These are phyloP conservation scores for Boletus rubropictus DNA, from an alignment of 768 basidiomycete species.

Conservation along the genomic window DNA sequence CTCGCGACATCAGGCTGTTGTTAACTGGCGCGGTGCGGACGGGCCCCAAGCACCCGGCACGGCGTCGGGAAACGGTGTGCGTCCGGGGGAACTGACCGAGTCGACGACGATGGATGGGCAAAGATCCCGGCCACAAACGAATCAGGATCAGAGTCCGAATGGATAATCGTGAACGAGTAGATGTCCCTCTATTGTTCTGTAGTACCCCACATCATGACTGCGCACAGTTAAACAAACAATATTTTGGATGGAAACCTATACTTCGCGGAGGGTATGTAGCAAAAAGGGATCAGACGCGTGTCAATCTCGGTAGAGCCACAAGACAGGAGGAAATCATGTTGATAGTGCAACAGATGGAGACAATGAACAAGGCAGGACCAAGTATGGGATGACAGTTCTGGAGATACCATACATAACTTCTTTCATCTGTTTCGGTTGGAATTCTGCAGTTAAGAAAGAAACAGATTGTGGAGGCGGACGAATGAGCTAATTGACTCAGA, in stretches of 20 bases:
- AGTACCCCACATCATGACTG: conserved; percentile 9
- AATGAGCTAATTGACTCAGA: conserved; percentile 18
- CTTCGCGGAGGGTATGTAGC: conserved; percentile 30
- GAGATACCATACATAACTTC: conserved; percentile 31
- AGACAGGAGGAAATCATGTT: conserved; percentile 18
- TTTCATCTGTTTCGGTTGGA: conserved; percentile 30
- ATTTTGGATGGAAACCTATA: conserved; percentile 27
- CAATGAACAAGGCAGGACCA: conserved; percentile 22
- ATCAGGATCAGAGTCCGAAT: conserved; percentile 86
- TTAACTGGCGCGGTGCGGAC: conserved; percentile 49
- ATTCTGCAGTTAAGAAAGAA: conserved; percentile 26
- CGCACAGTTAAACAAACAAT: conserved; percentile 15
- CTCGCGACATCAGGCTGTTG: conserved; percentile 57
- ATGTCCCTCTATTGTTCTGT: conserved; percentile 1
- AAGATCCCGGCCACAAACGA: conserved; percentile 62
- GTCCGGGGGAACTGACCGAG: conserved; percentile 34
- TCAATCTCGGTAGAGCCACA: conserved; percentile 25
- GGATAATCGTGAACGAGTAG: conserved; percentile 64
- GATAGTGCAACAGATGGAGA: conserved; percentile 18
- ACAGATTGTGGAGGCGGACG: conserved; percentile 14
- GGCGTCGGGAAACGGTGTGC: conserved; percentile 41
- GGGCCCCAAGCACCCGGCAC: conserved; percentile 29
- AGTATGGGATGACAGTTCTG: conserved; percentile 29
- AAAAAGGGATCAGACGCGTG: conserved; percentile 16
- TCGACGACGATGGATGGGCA: conserved; percentile 60